A percentile compares a stretch with the other conserved stretches of the same genome.
These are phyloP conservation scores for Agaricus subrufescens DNA, from an alignment of 768 basidiomycete species.

Conservation along the genomic window DNA sequence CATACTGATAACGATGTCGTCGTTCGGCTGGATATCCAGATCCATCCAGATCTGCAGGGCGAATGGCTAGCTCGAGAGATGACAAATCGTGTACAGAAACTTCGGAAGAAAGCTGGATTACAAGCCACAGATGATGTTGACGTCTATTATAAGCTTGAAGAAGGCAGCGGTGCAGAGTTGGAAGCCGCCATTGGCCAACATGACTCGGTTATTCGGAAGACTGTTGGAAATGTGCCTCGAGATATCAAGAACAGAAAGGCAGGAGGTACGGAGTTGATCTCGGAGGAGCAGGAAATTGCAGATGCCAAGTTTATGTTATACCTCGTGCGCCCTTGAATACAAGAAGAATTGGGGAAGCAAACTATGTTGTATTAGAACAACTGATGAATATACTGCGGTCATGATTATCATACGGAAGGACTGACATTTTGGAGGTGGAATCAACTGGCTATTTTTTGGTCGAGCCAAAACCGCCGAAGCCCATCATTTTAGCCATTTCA, in stretches of 20 bases:
- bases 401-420: background rate
- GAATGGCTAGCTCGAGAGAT: conserved; percentile 90
- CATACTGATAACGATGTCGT: conserved; percentile 95
- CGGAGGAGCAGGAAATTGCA: conserved; percentile 85
- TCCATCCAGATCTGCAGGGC: conserved; percentile 79
- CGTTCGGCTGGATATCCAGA: conserved; percentile 84
- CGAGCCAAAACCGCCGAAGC: conserved; percentile 86
- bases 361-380: conserved; percentile 16
- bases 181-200: conserved; percentile 61
- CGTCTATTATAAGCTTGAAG: conserved; percentile 79
- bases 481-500: conserved; percentile 83
- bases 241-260: conserved; percentile 51
- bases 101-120: conserved; percentile 93
- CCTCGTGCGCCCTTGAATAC: conserved; percentile 46
- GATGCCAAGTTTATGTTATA: conserved; percentile 74
- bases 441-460: conserved; percentile 60
- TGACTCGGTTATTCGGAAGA: conserved; percentile 64
- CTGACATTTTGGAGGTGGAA: background rate
- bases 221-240: conserved; percentile 66
- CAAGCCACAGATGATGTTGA: conserved; percentile 93
- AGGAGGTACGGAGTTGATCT: conserved; percentile 52
- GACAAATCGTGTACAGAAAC: conserved; percentile 89
- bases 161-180: conserved; percentile 60
- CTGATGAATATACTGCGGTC: conserved; percentile 20
- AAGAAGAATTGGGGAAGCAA: conserved; percentile 13